These are phyloP conservation scores for Geotrichum candidum DNA, from an alignment of 1,139 yeast species.

Conservation along the genomic window DNA sequence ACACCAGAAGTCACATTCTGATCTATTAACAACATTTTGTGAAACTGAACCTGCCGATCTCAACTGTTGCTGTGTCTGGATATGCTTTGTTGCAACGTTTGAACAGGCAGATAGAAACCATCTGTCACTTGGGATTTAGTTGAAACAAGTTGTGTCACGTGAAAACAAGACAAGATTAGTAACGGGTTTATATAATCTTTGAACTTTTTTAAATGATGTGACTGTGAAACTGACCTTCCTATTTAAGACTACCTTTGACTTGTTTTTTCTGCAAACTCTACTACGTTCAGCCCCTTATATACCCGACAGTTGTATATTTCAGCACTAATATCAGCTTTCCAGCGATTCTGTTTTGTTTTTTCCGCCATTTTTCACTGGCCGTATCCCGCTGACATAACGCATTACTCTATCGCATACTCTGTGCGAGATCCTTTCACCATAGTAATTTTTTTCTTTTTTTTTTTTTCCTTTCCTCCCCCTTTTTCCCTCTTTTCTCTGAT, in stretches of 20 bases:
- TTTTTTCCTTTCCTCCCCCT: background rate
- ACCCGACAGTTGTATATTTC: background rate
- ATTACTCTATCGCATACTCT: background rate
- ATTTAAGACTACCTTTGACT: background rate
- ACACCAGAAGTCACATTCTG: no score
- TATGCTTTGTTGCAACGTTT: no score
- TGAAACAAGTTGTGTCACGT: no score
- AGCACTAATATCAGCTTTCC: background rate
- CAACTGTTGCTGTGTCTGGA: no score
- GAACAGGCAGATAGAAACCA: no score
- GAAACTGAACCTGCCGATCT: no score
- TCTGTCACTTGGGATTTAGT: no score
- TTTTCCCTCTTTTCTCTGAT: background rate
- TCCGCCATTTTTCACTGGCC: background rate
- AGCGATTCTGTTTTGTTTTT: background rate
- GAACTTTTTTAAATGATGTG: no score
- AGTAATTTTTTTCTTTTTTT: background rate
- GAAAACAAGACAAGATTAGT: no score
- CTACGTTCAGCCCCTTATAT: background rate
- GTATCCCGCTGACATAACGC: background rate
- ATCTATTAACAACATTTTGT: no score
- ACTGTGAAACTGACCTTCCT: background rate
- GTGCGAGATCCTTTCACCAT: background rate
- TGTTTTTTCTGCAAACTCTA: background rate
- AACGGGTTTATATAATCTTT: no score